Conservation (phyloP, 805 yeast species). For the Wickerhamiella alocasiicola region DNA sequence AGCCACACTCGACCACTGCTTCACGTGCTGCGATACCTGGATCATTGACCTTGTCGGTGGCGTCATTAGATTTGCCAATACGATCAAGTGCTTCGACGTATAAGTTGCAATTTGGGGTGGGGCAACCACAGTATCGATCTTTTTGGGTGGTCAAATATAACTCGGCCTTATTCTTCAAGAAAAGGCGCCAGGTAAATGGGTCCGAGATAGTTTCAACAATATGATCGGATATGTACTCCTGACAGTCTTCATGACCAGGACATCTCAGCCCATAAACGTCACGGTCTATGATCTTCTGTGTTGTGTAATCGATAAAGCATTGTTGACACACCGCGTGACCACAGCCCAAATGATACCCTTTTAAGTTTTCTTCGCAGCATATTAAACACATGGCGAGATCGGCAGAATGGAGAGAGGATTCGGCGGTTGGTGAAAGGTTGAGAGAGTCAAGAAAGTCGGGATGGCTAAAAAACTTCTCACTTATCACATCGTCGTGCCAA, state of each 20-base stretch:
- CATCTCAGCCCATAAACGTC: conserved; percentile 41
- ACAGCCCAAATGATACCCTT: conserved; percentile 38
- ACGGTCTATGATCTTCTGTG: conserved; percentile 30
- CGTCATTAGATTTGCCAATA: not conserved
- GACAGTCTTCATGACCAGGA: conserved; percentile 45
- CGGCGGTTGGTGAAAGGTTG: too few relatives aligned
- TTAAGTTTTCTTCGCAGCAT: conserved; percentile 6
- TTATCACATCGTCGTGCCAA: not conserved
- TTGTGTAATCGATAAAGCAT: conserved; percentile 56
- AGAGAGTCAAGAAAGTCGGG: not conserved
- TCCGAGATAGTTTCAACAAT: conserved; percentile 30
- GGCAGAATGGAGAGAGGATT: not conserved
- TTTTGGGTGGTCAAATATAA: conserved; percentile 20
- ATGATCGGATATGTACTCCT: conserved; percentile 27
- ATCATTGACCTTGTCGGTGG: not conserved
- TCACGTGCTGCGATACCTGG: not conserved
- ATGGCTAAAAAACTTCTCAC: not conserved
- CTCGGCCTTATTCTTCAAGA: conserved; percentile 5
- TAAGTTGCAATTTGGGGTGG: conserved; percentile 17
- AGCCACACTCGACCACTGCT: conserved; percentile 43
- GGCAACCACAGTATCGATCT: conserved; percentile 14
- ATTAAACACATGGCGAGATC: conserved; percentile 2
- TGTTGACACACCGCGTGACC: conserved; percentile 54
- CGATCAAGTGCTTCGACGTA: conserved; percentile 21
- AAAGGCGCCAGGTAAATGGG: not conserved